Evolutionary conservation across 495 filamentous ascomycete species (phyloP), one percentile per base, ranked within the genome.

Genomic region (Penicillium ucsense): DNA sequence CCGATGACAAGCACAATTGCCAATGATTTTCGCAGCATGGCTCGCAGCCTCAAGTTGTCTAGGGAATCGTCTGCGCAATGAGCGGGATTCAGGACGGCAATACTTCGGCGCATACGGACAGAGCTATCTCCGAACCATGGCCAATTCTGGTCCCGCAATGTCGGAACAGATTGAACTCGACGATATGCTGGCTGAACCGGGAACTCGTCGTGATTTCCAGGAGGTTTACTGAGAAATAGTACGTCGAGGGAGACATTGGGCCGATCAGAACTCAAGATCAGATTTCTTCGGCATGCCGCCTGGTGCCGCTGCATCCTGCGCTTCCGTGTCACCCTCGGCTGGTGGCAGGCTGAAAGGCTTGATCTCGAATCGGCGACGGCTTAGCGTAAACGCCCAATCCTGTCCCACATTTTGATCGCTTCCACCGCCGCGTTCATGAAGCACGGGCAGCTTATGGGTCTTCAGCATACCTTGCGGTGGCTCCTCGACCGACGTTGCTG

Each of bases 271-370:
- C 50, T 91, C 86, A 32, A 92, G 74, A 55, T 88, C 81, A 8
- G 71, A 70, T 56, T 81, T 82, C 37, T 76, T 84, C 3, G 70
- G 75, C 70, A 76, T 77, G 50, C 65, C 72, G 27, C 65, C 52
- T 8, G 65, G 56, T 38, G 49, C 64, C 27, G 67, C 64, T 31
- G 71, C 73, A 40, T 79, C 78, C 57, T 87, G 81, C 42, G 80
- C 83, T 53, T 85, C 81, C 32, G 74, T 74, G 48, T 91, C 88
- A 3, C 81, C 86, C 36, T 88, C 86, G n/a, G 88, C 76, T 2
- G 92, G 92, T 34, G 94, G 94, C 42, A 98, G 68, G 63, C 84
- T 90, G 63, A 86, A 98, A 6, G 87, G 84, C 65, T 83, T 88
- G 51, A 98, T 89, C 50, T 84, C 79, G 55, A 98, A 82, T 57